These are phyloP conservation scores for Cyclostephanos tholiformis DNA, from an alignment of 108 stramenopile genomes.

Conservation along the genomic window DNA sequence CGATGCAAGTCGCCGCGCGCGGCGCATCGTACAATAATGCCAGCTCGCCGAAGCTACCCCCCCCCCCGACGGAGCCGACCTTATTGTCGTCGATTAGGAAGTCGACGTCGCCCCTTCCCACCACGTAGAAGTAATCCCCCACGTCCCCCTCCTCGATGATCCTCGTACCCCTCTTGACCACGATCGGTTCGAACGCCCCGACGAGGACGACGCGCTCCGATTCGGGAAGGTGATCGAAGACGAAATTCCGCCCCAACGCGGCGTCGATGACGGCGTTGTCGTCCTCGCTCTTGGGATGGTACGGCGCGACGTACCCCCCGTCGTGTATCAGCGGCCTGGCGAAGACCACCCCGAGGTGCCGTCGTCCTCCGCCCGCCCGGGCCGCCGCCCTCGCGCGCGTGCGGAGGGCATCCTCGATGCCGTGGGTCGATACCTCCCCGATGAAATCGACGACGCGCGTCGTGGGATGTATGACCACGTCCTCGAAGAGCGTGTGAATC, in stretches of 20 bases:
- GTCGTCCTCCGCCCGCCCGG: slow-evolving; percentile 27
- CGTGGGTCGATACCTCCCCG: slow-evolving; percentile 13
- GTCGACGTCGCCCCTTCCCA: slow-evolving; percentile 60
- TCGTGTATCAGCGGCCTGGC: slow-evolving; percentile 29
- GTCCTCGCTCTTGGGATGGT: slow-evolving; percentile 56
- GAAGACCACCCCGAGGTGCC: slow-evolving; percentile 42
- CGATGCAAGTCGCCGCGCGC: slow-evolving; percentile 87
- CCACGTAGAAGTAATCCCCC: slow-evolving; percentile 93
- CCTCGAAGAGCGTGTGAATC: slow-evolving; percentile 30
- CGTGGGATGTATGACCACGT: slow-evolving; percentile 32
- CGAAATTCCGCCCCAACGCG: slow-evolving; percentile 71
- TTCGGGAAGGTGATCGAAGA: slow-evolving; percentile 66
- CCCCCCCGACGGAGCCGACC: slow-evolving; percentile 66
- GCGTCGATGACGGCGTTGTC: slow-evolving; percentile 56
- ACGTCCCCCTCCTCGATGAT: slow-evolving; percentile 94
- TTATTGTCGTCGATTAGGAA: slow-evolving; percentile 74
- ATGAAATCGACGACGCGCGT: slow-evolving; percentile 39
- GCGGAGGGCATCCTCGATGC: slow-evolving; percentile 14
- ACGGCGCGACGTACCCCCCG: slow-evolving; percentile 14
- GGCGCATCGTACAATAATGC: slow-evolving; percentile 93
- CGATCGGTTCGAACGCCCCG: slow-evolving; percentile 68
- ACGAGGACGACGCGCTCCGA: slow-evolving; percentile 58
- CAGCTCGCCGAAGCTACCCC: slow-evolving; percentile 91
- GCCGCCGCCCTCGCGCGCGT: slow-evolving; percentile 36
- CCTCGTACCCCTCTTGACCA: slow-evolving; percentile 48